Percentiles rank a stretch among this genome's conserved stretches.
These are phyloP conservation scores for Cucurbitaria berberidis DNA, from an alignment of 2,329 filamentous ascomycete genomes.

Conservation along the genomic window DNA sequence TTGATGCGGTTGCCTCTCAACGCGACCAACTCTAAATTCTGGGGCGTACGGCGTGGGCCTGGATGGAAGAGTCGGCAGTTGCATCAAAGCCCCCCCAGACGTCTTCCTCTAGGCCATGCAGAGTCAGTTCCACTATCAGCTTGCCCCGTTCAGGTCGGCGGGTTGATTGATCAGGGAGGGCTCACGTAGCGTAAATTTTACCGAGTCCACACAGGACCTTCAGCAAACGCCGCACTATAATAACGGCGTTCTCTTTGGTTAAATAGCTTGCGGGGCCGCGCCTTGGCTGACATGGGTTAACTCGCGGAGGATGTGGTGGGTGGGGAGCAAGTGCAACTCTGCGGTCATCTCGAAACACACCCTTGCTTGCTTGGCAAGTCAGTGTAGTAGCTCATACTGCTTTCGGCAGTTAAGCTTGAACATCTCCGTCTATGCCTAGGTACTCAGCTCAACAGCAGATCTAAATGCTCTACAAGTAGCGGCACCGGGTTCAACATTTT, in stretches of 20 bases:
- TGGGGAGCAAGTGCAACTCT: slow-evolving; percentile 18
- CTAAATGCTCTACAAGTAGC: no score
- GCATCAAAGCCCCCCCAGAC: slow-evolving; percentile 17
- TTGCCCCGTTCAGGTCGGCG: slow-evolving; percentile 21
- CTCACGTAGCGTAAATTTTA: slow-evolving; percentile 22
- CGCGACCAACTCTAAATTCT: slow-evolving; percentile 8
- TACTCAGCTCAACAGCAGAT: no score
- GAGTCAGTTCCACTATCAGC: slow-evolving; percentile 15
- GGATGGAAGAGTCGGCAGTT: slow-evolving; percentile 39
- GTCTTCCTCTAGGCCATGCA: slow-evolving; percentile 20
- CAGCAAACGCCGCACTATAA: slow-evolving; percentile 16
- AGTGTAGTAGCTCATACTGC: slow-evolving; percentile 8
- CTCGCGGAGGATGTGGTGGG: slow-evolving; percentile 22
- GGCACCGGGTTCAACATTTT: no score
- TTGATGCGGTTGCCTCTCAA: slow-evolving; percentile 21
- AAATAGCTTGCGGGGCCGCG: slow-evolving; percentile 33
- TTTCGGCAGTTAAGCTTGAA: slow-evolving; percentile 26
- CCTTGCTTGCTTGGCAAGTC: slow-evolving; percentile 28
- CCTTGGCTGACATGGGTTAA: slow-evolving; percentile 40
- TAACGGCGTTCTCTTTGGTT: slow-evolving; percentile 27
- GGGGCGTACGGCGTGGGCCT: slow-evolving; percentile 16
- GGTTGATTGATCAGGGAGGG: slow-evolving; percentile 25
- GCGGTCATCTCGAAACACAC: slow-evolving; percentile 20
- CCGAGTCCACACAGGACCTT: slow-evolving; percentile 33
- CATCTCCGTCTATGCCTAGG: no score